Conservation (phyloP, 805 yeast species). For the Nakazawaea populi region DNA sequence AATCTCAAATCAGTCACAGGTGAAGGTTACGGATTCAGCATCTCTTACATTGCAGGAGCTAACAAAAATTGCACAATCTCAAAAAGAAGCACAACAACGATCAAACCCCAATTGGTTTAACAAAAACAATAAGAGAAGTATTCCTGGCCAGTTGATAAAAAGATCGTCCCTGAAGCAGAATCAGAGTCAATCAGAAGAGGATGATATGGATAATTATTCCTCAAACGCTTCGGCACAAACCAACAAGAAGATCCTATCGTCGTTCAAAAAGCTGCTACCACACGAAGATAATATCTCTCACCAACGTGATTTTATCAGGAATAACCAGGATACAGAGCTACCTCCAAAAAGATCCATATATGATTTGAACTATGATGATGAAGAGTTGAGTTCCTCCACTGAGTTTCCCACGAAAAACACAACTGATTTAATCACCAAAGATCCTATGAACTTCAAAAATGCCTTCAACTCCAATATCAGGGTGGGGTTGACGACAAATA, state of each 20-base stretch:
- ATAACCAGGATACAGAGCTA: slow-evolving; percentile 30
- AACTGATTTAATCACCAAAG: slow-evolving; percentile 25
- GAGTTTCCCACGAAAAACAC: slow-evolving; percentile 19
- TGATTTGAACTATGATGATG: slow-evolving; percentile 38
- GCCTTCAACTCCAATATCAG: slow-evolving; percentile 33
- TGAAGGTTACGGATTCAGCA: slow-evolving; percentile 15
- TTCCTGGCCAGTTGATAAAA: slow-evolving; percentile 43
- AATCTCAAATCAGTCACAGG: slow-evolving; percentile 1
- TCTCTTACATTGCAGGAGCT: slow-evolving; percentile 13
- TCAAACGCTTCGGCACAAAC: slow-evolving; percentile 20
- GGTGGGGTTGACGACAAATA: slow-evolving; percentile 12
- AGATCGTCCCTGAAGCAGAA: slow-evolving; percentile 45
- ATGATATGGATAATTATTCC: slow-evolving; percentile 6
- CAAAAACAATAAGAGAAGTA: slow-evolving; percentile 37
- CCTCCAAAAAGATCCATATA: slow-evolving; percentile 48
- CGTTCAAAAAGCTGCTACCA: slow-evolving; percentile 5
- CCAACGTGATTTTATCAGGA: slow-evolving; percentile 34
- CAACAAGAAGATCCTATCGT: slow-evolving; percentile 13
- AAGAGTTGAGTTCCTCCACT: slow-evolving; percentile 29
- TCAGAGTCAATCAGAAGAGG: slow-evolving; percentile 10
- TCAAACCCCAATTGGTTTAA: slow-evolving; percentile 30
- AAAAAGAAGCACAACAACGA: slow-evolving; percentile 1
- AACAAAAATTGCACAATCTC: slow-evolving; percentile 12
- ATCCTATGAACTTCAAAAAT: slow-evolving; percentile 40
- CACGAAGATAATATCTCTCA: slow-evolving; percentile 3